Percentiles rank a stretch among this genome's conserved stretches.
Evolutionary conservation across 768 basidiomycete species (phyloP).

Genomic region (Infundibulicybe gibba): DNA sequence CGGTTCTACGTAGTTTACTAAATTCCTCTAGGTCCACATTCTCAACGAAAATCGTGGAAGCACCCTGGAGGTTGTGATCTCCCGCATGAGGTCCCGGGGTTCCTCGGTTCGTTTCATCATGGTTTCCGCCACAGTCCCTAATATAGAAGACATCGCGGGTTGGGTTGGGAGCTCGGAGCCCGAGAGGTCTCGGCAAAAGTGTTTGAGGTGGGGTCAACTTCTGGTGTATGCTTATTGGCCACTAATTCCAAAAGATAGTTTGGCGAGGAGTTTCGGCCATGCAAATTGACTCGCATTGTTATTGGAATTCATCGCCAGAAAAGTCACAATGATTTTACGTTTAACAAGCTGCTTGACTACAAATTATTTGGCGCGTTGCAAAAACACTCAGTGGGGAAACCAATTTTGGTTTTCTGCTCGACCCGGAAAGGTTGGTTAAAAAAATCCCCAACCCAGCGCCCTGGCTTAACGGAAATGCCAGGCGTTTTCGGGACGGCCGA

Average conservation of each 20-base stretch:
- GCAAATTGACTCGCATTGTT: slow-evolving; percentile 70
- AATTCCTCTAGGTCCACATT: slow-evolving; percentile 71
- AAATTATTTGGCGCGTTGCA: slow-evolving; percentile 73
- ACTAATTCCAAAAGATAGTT: slow-evolving; percentile 49
- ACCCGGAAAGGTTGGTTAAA: slow-evolving; percentile 79
- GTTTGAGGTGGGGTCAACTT: slow-evolving; percentile 50
- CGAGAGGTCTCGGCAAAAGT: slow-evolving; percentile 49
- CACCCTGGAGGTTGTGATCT: slow-evolving; percentile 91
- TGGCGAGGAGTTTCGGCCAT: slow-evolving; percentile 89
- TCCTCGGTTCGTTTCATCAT: slow-evolving; percentile 76
- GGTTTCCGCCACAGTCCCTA: slow-evolving; percentile 92
- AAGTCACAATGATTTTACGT: slow-evolving; percentile 76
- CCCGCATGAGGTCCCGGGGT: slow-evolving; percentile 83
- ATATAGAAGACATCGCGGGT: slow-evolving; percentile 82
- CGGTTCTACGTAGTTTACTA: not conserved
- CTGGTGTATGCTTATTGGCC: not conserved
- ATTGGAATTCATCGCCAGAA: slow-evolving; percentile 63
- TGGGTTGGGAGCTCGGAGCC: slow-evolving; percentile 67
- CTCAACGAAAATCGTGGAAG: slow-evolving; percentile 89
- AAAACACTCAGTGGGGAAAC: slow-evolving; percentile 73
- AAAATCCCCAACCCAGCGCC: not conserved
- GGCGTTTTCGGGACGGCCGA: slow-evolving; percentile 71
- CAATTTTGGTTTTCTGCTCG: slow-evolving; percentile 83
- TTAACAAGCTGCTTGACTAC: slow-evolving; percentile 65
- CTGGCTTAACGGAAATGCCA: slow-evolving; percentile 12